Evolutionary conservation across 208 protist species (phyloP).

Genomic region (Zelonia costaricensis): DNA sequence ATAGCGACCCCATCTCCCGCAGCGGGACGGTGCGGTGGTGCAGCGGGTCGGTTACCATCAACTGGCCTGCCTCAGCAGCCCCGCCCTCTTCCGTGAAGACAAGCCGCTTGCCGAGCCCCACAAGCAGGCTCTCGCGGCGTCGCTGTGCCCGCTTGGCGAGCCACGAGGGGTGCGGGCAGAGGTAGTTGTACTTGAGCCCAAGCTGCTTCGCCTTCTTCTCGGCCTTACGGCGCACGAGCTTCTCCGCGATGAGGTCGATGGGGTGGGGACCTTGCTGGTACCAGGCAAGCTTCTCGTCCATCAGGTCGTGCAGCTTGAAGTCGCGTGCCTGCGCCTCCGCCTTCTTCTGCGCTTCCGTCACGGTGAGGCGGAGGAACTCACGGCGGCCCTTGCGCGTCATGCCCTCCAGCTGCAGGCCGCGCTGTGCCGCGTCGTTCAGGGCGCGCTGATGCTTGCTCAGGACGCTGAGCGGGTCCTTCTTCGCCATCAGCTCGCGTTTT

Average conservation of each 20-base stretch:
- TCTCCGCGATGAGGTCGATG: slow-evolving; percentile 85
- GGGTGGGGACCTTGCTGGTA: slow-evolving; percentile 90
- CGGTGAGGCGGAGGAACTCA: slow-evolving; percentile 70
- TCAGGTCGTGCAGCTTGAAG: slow-evolving; percentile 80
- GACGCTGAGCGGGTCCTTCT: slow-evolving; percentile 39
- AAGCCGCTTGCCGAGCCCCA: slow-evolving; percentile 67
- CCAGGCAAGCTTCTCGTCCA: slow-evolving; percentile 85
- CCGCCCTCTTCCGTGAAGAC: slow-evolving; percentile 38
- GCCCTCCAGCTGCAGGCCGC: slow-evolving; percentile 74
- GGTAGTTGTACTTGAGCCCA: slow-evolving; percentile 85
- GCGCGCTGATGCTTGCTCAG: slow-evolving; percentile 80
- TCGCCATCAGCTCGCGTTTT: slow-evolving; percentile 27
- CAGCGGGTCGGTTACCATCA: slow-evolving; percentile 57
- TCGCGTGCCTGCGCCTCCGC: slow-evolving; percentile 62
- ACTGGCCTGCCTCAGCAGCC: slow-evolving; percentile 1
- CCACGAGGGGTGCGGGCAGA: slow-evolving; percentile 87
- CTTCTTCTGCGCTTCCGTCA: slow-evolving; percentile 58
- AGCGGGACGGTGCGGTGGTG: slow-evolving; percentile 36
- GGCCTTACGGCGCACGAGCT: slow-evolving; percentile 77
- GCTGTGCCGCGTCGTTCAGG: slow-evolving; percentile 54
- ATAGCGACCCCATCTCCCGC: slow-evolving; percentile 29
- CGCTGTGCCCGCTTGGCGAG: slow-evolving; percentile 66
- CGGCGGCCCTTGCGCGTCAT: slow-evolving; percentile 86
- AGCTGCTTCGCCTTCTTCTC: slow-evolving; percentile 82
- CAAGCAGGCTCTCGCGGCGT: slow-evolving; percentile 65